Evolutionary conservation across 139 green algal species (phyloP).

Genomic region (Ostreobium quekettii): DNA sequence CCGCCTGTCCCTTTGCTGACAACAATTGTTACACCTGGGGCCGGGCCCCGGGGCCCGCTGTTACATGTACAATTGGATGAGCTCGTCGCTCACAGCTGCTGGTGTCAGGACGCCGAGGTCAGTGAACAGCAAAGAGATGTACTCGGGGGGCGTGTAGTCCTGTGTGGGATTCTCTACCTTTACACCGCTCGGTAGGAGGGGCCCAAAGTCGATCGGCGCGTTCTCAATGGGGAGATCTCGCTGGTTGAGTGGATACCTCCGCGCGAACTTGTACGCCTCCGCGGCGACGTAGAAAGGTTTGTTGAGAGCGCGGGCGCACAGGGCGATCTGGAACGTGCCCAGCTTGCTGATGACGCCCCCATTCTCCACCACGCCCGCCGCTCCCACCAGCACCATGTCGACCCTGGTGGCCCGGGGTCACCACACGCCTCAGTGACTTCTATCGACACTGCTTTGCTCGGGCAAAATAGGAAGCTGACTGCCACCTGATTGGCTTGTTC

Average conservation of each 20-base stretch:
- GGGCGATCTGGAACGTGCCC: constrained; percentile 58
- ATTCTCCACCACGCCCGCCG: constrained; percentile 90
- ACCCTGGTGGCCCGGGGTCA: constrained; percentile 19
- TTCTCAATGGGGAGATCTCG: constrained; percentile 70
- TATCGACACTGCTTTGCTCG: too few species aligned
- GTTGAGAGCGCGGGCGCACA: constrained; percentile 56
- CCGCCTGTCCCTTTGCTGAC: too few species aligned
- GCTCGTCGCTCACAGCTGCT: constrained; percentile 87
- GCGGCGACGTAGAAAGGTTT: constrained; percentile 91
- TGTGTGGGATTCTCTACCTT: constrained; percentile 69
- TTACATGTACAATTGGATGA: constrained; percentile 95
- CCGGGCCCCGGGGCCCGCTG: too few species aligned
- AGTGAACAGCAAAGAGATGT: constrained; percentile 83
- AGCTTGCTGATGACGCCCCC: constrained; percentile 96
- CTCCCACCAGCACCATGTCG: constrained; percentile 72
- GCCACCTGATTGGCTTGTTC: too few species aligned
- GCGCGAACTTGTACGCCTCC: constrained; percentile 91
- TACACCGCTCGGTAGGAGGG: constrained; percentile 53
- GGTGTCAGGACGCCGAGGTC: constrained; percentile 89
- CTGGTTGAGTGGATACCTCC: constrained; percentile 65
- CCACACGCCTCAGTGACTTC: not conserved
- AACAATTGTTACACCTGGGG: too few species aligned
- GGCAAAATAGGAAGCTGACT: too few species aligned
- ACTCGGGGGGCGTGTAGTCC: constrained; percentile 88
- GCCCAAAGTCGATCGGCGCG: constrained; percentile 69